Conservation (phyloP, 345 rosid species). For the Brassica carinata region DNA sequence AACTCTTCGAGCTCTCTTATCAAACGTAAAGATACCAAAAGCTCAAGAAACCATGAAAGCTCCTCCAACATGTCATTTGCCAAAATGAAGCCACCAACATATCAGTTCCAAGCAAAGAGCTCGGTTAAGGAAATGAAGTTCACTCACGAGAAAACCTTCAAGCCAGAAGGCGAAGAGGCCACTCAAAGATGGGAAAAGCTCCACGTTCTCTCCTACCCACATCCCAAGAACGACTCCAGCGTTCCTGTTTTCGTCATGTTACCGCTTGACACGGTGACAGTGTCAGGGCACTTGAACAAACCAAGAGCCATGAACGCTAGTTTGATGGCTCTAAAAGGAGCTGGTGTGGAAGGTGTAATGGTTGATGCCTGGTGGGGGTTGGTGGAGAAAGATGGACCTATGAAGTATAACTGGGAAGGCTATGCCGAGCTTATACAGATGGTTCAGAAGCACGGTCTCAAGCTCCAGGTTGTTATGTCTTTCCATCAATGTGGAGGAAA, state of each 20-base stretch:
- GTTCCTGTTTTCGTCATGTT: conserved; percentile 95
- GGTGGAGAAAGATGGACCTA: conserved; percentile 96
- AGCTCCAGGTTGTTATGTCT: conserved; percentile 96
- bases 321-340: conserved; percentile 91
- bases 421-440: conserved; percentile 83
- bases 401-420: conserved; percentile 93
- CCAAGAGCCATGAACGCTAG: conserved; percentile 89
- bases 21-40: conserved; percentile 58
- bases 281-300: conserved; percentile 75
- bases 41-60: conserved; percentile 54
- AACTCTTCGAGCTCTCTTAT: conserved; percentile 69
- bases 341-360: conserved; percentile 96
- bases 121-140: conserved; percentile 47
- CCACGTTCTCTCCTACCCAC: conserved; percentile 53
- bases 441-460: conserved; percentile 84
- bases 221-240: conserved; percentile 42
- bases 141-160: conserved; percentile 42
- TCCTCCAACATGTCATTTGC: conserved; percentile 51
- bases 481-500: conserved; percentile 99
- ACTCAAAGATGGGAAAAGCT: conserved; percentile 51
- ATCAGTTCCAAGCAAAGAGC: conserved; percentile 47
- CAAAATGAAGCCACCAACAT: conserved; percentile 50
- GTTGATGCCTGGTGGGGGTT: conserved; percentile 99
- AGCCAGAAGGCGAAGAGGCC: conserved; percentile 32
- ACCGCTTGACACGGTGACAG: conserved; percentile 79